Base-by-base conservation (phyloP, 768 basidiomycete genomes). In the Boletus tomentosulus region DNA sequence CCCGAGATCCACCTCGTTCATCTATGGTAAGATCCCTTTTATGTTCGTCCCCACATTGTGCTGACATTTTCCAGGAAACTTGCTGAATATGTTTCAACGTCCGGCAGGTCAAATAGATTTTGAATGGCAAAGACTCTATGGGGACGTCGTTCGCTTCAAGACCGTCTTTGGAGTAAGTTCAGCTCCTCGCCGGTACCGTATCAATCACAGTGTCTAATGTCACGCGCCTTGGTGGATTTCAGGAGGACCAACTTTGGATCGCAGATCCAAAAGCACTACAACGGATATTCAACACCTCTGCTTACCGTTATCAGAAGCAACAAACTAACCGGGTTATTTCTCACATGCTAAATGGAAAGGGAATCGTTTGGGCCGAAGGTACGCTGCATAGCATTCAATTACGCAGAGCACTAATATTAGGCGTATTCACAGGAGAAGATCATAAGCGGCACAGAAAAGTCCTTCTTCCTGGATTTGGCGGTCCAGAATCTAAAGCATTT, bases 401-500 rank as follows among this genome's bases (percentile, higher is more conserved):
- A 2, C 7, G 28, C 72, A 71, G n/a, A 44, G 27, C 35, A 16
- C 13, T 28, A 46, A 43, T 41, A 19, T 19, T 19, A 25, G 47
- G 16, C n/a, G 5, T 28, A 6, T 38, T 47, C 43, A 6, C 45
- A 70, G 68, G 75, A 2, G 68, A 74, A n/a, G 74, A 68, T 33
- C 83, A 84, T 55, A 79, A 70, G 61, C 74, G 83, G 43, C 81
- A 83, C 50, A 67, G 79, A 53, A 81, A 73, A 56, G 71, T 80
- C 22, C 76, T 83, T 73, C 70, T 79, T 46, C 81, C 80, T 3
- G 81, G 78, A 3, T 83, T 84, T 54, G 80, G 81, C 49, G 73
- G 65, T 9, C 74, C 76, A 1, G 79, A 82, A 57, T 73, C 76
- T 30, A 81, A 74, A 51, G 72, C 80, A 1, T 81, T 79, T 54